A percentile compares a stretch with the other conserved stretches of the same genome.
phyloP scores from a whole-genome alignment of 176 grass and related monocot genomes.

The Musa troglodytarum region DNA sequence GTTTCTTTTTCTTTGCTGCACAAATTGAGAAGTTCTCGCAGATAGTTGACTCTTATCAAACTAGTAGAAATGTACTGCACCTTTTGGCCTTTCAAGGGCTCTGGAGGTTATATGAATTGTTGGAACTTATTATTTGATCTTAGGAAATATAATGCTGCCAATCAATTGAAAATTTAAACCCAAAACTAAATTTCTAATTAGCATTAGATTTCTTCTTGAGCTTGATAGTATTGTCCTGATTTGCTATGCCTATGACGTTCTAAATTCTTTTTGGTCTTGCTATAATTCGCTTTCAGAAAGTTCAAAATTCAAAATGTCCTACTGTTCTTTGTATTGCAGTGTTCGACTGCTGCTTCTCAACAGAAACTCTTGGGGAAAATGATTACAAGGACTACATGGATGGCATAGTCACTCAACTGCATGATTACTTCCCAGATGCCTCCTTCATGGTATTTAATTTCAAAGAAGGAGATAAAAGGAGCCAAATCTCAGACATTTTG shows the following conservation, averaged over 20 bases:
- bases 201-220: neutral
- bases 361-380: constrained; percentile 52
- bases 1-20: neutral
- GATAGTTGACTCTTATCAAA: neutral
- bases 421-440: constrained; percentile 70
- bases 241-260: neutral
- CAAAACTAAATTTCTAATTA: neutral
- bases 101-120: neutral
- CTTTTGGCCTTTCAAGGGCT: too few species aligned
- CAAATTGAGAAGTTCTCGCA: neutral
- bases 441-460: constrained; percentile 98
- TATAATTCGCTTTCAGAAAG: constrained; percentile 8
- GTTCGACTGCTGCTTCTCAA: constrained; percentile 87
- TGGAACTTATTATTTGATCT: neutral
- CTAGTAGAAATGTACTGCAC: too few species aligned
- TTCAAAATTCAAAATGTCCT: constrained; percentile 10
- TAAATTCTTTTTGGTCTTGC: neutral
- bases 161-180: neutral
- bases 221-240: neutral
- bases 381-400: constrained; percentile 79
- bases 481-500: constrained; percentile 70
- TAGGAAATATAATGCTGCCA: neutral
- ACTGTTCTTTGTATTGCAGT: constrained; percentile 42
- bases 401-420: constrained; percentile 60
- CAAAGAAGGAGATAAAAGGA: constrained; percentile 70